Percentiles rank a stretch among this genome's conserved stretches.
Conservation (phyloP, 78 protist genomes). For the Dictyostelium brefeldianum region DNA sequence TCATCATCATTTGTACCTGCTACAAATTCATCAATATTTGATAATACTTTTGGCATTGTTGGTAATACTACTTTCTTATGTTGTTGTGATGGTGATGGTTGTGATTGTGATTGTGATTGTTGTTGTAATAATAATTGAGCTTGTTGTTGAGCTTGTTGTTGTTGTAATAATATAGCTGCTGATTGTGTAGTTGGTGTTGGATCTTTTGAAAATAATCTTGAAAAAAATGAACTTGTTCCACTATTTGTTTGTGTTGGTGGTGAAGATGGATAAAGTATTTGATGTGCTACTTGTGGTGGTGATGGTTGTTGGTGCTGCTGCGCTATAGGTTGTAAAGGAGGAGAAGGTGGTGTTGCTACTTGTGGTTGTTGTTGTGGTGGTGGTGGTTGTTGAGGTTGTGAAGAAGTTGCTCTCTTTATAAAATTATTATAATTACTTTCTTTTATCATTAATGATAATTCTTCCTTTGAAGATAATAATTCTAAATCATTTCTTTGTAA, state of each 20-base stretch:
- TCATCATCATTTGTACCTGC: conserved; percentile 15
- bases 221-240: conserved; percentile 44
- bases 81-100: neutral
- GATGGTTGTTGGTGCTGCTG: neutral
- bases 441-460: conserved; percentile 6
- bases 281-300: neutral
- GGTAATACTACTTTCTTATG: neutral
- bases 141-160: conserved; percentile 1
- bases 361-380: conserved; percentile 1
- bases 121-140: neutral
- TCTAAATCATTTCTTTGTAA: conserved; percentile 48
- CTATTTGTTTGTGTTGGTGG: neutral
- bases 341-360: neutral
- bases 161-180: neutral
- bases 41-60: conserved; percentile 8
- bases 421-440: conserved; percentile 36
- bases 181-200: neutral
- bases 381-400: conserved; percentile 35
- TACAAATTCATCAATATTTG: conserved; percentile 55
- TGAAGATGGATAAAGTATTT: neutral
- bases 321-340: neutral
- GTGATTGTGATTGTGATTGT: neutral
- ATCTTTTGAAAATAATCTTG: conserved; percentile 28
- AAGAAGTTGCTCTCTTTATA: neutral
- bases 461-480: conserved; percentile 32